Base-by-base conservation (phyloP, 1,284 basidiomycete species). In the Ceratobasidium sp. region DNA sequence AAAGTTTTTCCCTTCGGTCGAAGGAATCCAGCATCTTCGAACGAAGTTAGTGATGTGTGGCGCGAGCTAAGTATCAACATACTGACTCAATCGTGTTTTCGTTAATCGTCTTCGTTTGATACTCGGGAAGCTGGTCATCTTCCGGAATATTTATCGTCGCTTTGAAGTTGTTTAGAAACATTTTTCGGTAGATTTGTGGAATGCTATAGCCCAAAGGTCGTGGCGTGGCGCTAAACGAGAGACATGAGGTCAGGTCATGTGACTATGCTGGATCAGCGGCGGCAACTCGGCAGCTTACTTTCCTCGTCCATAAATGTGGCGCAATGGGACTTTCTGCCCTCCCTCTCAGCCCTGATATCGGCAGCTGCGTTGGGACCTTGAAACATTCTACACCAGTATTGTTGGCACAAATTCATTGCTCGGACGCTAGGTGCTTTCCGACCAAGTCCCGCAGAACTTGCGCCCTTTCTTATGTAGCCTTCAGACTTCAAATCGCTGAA, bases 21-120 rank as follows among this genome's bases (percentile, higher is more conserved):
- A 75, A 3, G 72, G 72, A 26, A 75, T 39, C 70, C 70, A 61
- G 70, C 70, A 72, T 20, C 58, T 26, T 18, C 5, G 23, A 23
- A 26, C 12, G 42, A n/a, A 7, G 42, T 23, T 18, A 69, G 51
- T 13, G 53, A 26, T 13, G 42, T 56, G n/a, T n/a, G n/a, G n/a
- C 15, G n/a, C 33, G 23, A 23, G 26, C 12, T 9, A 9, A 53
- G 13, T 23, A n/a, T 12, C 23, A 46, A 33, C 18, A 28, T 13
- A 72, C 70, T 18, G 44, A 72, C 70, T 72, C 70, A 26, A 72
- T 42, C 13, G 70, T 72, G 44, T 58, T 46, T 2, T 51, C 70
- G 26, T 72, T 56, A 7, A 60, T 26, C 28, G 60, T 9, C 23
- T 28, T 46, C 2, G 28, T 72, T 42, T 60, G 40, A 28, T 72